Conservation (phyloP, 2,329 filamentous ascomycete species). For the Basipetospora sp. region DNA sequence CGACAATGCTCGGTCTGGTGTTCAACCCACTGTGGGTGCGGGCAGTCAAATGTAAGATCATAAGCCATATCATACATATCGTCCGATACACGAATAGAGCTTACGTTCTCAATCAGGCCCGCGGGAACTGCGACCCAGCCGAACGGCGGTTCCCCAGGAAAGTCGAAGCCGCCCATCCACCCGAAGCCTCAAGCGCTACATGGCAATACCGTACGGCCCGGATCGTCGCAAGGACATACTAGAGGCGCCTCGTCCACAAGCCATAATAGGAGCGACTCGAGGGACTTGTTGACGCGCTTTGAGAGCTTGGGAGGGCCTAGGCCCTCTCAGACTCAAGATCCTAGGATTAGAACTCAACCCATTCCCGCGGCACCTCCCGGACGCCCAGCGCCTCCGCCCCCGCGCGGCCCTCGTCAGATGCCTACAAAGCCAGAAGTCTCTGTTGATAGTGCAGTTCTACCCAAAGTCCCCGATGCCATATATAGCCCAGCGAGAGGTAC, state of each 20-base stretch:
- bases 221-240: not conserved
- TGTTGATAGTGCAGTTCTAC: conserved; percentile 42
- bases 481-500: conserved; percentile 66
- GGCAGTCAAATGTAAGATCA: too few species aligned
- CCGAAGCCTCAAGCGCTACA: conserved; percentile 56
- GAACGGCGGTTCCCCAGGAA: conserved; percentile 15
- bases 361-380: conserved; percentile 19
- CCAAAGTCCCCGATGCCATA: conserved; percentile 58
- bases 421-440: conserved; percentile 29
- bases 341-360: conserved; percentile 35
- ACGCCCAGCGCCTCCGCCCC: conserved; percentile 11
- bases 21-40: conserved; percentile 24
- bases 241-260: not conserved
- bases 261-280: conserved; percentile 7
- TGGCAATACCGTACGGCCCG: conserved; percentile 30
- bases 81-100: too few species aligned
- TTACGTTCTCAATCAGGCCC: too few species aligned
- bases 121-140: too few species aligned
- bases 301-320: conserved; percentile 36
- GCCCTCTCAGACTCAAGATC: conserved; percentile 31
- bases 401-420: conserved; percentile 37
- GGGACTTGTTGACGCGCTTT: conserved; percentile 43
- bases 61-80: not conserved
- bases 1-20: conserved; percentile 49
- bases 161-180: conserved; percentile 35